Percentiles rank a stretch among this genome's conserved stretches.
Evolutionary conservation across 257 asterid species (phyloP).

Genomic region (Hygrophila difformis): DNA sequence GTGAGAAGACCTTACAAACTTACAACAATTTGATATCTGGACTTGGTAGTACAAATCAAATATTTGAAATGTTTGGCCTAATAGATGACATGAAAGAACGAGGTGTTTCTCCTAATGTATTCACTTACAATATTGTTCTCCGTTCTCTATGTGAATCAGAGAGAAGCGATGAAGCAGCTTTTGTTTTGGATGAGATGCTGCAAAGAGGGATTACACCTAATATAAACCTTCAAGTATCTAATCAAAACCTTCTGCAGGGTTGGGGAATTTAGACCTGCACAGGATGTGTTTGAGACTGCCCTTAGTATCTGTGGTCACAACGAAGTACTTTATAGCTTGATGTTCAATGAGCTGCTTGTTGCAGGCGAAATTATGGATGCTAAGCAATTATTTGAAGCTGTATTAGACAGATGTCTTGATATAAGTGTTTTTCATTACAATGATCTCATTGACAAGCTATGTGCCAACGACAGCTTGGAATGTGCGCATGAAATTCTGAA

Average conservation of each 20-base stretch:
- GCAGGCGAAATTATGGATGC: conserved; percentile 75
- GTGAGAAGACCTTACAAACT: conserved; percentile 65
- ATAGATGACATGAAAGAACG: conserved; percentile 85
- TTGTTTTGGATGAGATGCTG: conserved; percentile 78
- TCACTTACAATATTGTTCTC: conserved; percentile 64
- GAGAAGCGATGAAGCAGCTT: conserved; percentile 72
- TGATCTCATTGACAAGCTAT: too few species aligned
- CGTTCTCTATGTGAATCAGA: conserved; percentile 59
- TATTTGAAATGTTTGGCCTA: conserved; percentile 80
- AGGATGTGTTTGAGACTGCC: conserved; percentile 62
- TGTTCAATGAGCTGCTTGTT: conserved; percentile 69
- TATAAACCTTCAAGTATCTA: conserved; percentile 47
- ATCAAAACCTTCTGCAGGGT: conserved; percentile 64
- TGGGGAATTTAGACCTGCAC: conserved; percentile 90
- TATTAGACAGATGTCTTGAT: conserved; percentile 52
- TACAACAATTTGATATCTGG: conserved; percentile 72
- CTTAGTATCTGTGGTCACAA: conserved; percentile 53
- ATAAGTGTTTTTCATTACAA: too few species aligned
- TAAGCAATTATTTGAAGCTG: conserved; percentile 54
- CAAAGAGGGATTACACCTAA: conserved; percentile 58
- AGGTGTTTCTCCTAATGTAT: conserved; percentile 63
- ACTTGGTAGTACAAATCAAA: conserved; percentile 56
- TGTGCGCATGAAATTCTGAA: too few species aligned
- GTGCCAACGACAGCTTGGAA: too few species aligned
- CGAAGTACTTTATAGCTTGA: conserved; percentile 48